A percentile compares a stretch with the other conserved stretches of the same genome.
These are phyloP conservation scores for Flueggea neowawraea DNA, from an alignment of 441 rosid species.

Conservation along the genomic window DNA sequence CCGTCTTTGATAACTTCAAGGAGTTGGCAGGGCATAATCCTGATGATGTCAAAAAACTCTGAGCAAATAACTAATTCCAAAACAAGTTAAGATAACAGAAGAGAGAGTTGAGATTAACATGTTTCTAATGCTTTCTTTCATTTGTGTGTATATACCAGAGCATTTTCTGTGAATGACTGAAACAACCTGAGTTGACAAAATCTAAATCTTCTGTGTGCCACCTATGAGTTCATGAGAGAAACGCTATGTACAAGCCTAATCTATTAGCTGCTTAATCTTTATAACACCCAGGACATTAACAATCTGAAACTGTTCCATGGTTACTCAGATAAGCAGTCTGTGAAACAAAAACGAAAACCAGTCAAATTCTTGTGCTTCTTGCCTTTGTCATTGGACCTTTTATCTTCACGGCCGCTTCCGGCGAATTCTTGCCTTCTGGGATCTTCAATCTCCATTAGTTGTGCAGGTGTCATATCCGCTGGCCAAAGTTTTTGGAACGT, in stretches of 20 bases:
- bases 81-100: too few relatives aligned
- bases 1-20: too few relatives aligned
- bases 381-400: slow-evolving; percentile 1
- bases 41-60: too few relatives aligned
- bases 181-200: too few relatives aligned
- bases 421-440: slow-evolving; percentile 3
- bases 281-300: neutral
- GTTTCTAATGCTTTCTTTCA: too few relatives aligned
- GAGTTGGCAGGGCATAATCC: too few relatives aligned
- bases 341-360: slow-evolving; percentile 14
- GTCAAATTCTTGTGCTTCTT: slow-evolving; percentile 10
- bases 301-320: too few relatives aligned
- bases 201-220: too few relatives aligned
- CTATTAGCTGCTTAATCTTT: neutral
- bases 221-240: neutral
- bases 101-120: too few relatives aligned
- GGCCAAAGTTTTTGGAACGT: slow-evolving; percentile 18
- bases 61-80: too few relatives aligned
- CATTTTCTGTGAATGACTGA: too few relatives aligned
- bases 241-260: slow-evolving; percentile 2
- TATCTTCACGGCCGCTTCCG: slow-evolving; percentile 10
- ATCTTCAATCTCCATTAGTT: slow-evolving; percentile 7
- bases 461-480: slow-evolving; percentile 12
- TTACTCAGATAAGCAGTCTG: slow-evolving; percentile 18
- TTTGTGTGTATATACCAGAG: too few relatives aligned